These are phyloP conservation scores for Gamarada debralockiae DNA, from an alignment of 495 filamentous ascomycete species.

Conservation along the genomic window DNA sequence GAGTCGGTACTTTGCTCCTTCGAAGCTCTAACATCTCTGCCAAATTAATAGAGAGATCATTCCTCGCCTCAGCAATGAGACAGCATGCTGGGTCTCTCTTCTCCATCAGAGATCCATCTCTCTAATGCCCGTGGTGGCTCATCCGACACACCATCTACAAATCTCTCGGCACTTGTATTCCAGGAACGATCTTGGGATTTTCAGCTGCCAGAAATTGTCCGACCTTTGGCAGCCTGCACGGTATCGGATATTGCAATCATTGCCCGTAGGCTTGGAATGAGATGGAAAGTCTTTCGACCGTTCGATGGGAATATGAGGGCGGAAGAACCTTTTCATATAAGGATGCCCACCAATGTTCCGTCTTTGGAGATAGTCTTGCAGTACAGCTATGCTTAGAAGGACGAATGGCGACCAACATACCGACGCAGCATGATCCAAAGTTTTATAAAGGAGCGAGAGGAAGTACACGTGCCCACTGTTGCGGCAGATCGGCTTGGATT, in stretches of 20 bases:
- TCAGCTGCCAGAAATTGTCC: conserved; percentile 30
- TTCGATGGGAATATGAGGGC: conserved; percentile 28
- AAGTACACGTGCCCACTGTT: conserved; percentile 11
- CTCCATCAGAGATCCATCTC: conserved; percentile 14
- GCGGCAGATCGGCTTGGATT: conserved; percentile 11
- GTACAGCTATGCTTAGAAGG: conserved; percentile 13
- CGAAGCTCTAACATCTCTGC: background rate
- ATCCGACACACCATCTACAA: background rate
- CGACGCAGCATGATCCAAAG: background rate
- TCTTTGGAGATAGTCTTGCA: conserved; percentile 29
- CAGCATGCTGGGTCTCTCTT: conserved; percentile 17
- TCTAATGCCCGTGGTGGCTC: background rate
- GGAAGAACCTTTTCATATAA: conserved; percentile 28
- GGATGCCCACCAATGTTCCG: conserved; percentile 26
- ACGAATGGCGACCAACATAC: background rate
- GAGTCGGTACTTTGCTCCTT: background rate
- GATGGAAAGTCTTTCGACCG: conserved; percentile 31
- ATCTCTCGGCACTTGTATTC: conserved; percentile 17
- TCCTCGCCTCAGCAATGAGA: background rate
- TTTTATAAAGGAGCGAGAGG: conserved; percentile 15
- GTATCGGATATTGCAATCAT: conserved; percentile 29
- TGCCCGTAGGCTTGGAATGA: conserved; percentile 31
- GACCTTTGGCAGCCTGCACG: conserved; percentile 26
- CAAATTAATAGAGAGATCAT: no score
- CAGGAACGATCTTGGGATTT: conserved; percentile 32